Percentiles rank a stretch among this genome's conserved stretches.
These are phyloP conservation scores for Boletus rubescentipes DNA, from an alignment of 768 basidiomycete species.

Conservation along the genomic window DNA sequence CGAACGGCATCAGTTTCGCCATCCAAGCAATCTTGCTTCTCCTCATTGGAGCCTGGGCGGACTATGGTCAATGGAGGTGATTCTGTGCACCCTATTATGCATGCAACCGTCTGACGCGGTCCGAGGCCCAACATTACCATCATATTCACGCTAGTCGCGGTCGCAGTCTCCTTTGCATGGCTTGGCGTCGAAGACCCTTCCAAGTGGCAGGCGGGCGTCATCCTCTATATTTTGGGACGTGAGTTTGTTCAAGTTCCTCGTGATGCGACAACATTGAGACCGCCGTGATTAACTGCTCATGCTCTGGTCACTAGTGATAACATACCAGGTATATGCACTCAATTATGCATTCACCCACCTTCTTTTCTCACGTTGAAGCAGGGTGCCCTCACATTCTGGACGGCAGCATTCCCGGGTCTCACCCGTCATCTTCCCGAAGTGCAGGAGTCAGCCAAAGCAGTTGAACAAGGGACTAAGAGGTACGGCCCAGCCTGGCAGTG, in stretches of 20 bases:
- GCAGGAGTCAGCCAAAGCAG: slow-evolving; percentile 46
- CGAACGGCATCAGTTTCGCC: slow-evolving; percentile 78
- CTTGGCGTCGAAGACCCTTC: slow-evolving; percentile 66
- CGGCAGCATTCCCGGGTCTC: slow-evolving; percentile 77
- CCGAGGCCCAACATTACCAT: slow-evolving; percentile 73
- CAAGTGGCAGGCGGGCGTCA: slow-evolving; percentile 61
- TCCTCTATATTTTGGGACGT: slow-evolving; percentile 65
- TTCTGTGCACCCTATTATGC: not conserved
- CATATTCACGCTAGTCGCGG: slow-evolving; percentile 64
- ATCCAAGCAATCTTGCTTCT: slow-evolving; percentile 69
- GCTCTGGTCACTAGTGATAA: slow-evolving; percentile 47
- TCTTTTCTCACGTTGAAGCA: slow-evolving; percentile 22
- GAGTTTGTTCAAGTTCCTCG: slow-evolving; percentile 25
- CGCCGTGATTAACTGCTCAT: not conserved
- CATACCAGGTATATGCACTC: slow-evolving; percentile 54
- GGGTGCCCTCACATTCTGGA: slow-evolving; percentile 79
- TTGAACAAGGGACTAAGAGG: slow-evolving; percentile 46
- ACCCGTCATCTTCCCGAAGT: slow-evolving; percentile 70
- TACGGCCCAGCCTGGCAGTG: slow-evolving; percentile 24
- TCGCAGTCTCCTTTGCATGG: slow-evolving; percentile 76
- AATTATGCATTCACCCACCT: not conserved
- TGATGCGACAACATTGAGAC: not conserved
- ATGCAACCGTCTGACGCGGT: not conserved
- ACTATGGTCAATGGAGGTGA: slow-evolving; percentile 79
- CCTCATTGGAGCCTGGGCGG: slow-evolving; percentile 74